These are phyloP conservation scores for Thalassiosira mediterranea DNA, from an alignment of 352 stramenopile species.

Conservation along the genomic window DNA sequence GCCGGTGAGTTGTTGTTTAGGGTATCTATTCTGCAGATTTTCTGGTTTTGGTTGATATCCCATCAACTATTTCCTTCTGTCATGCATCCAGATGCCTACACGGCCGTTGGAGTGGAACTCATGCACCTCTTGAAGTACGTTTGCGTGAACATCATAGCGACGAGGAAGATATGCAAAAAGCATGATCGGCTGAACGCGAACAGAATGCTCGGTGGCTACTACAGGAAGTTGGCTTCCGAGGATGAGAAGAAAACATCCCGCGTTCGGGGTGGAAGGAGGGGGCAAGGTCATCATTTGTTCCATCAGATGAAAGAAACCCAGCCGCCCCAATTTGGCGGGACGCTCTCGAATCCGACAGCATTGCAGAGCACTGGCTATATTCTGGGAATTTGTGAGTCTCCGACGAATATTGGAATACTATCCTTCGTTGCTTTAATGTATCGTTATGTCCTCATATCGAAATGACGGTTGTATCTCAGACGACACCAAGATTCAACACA, in stretches of 20 bases:
- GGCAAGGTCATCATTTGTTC: constrained; percentile 15
- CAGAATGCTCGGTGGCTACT: constrained; percentile 82
- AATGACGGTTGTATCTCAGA: too few species aligned
- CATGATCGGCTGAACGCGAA: constrained; percentile 81
- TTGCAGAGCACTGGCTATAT: constrained; percentile 27
- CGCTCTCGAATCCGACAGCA: constrained; percentile 21
- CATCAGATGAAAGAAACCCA: constrained; percentile 24
- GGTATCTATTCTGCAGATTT: too few species aligned
- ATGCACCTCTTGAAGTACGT: constrained; percentile 83
- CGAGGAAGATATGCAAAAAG: constrained; percentile 82
- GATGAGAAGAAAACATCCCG: too few species aligned
- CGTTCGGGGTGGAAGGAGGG: too few species aligned
- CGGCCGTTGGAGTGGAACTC: constrained; percentile 75
- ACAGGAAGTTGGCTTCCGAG: constrained; percentile 41
- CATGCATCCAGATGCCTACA: constrained; percentile 75
- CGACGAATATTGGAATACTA: too few species aligned
- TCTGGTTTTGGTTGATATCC: too few species aligned
- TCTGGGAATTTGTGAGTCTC: constrained; percentile 32
- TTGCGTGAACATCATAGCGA: constrained; percentile 76
- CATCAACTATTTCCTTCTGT: too few species aligned
- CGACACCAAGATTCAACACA: constrained; percentile 77
- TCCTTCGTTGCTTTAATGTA: constrained; percentile 39
- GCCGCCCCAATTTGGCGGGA: constrained; percentile 32
- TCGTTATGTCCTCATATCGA: too few species aligned
- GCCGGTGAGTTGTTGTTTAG: constrained; percentile 19